Base-by-base conservation (phyloP, 2,329 filamentous ascomycete species). In the Intubia oerlemansii region DNA sequence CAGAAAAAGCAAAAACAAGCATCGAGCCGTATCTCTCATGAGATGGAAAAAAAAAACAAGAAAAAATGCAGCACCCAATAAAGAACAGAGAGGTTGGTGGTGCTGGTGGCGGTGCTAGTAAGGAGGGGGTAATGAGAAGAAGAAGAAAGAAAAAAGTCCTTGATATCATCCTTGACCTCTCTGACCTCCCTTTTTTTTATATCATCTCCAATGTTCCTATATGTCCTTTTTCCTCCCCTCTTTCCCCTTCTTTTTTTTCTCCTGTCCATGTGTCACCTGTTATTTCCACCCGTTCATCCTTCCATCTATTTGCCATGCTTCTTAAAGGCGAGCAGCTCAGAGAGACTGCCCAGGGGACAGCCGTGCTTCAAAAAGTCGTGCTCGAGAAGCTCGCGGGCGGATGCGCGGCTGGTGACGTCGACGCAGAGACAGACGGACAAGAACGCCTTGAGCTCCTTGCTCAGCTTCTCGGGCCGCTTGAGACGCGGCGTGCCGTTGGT, bases 401-500 rank as follows among this genome's bases (percentile, higher is more conserved):
- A 92, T 10, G 88, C 88, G 47, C 88, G 71, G 47, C 77, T 85
- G 59, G 85, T 84, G 44, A 98, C 84, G 44, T 95, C 85, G 26
- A 98, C 88, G 43, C 88, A 95, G 26, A 98, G 62, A 52, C 88
- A 98, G 37, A 93, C 84, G 16, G 79, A 88, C 45, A 98, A 53
- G 67, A 98, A 98, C 14, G 80, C 79, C 61, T 95, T 95, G 41
- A 98, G 69, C 54, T 95, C 88, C 59, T 92, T 93, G 56, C 79
- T 90, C 35, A 95, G 66, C 57, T 91, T 92, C 56, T 98, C 85
- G 1, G 88, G 85, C 56, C 93, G 92, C 76, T 98, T 98, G 38
- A 98, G 66, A 33, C 82, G 72, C 14, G 88, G 88, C 4, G 88
- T 95, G 39, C 88, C 88, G 54, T 95, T 95, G 32, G 88, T 98